Conservation (phyloP, 2,329 filamentous ascomycete species). For the Monosporascus ibericus region DNA sequence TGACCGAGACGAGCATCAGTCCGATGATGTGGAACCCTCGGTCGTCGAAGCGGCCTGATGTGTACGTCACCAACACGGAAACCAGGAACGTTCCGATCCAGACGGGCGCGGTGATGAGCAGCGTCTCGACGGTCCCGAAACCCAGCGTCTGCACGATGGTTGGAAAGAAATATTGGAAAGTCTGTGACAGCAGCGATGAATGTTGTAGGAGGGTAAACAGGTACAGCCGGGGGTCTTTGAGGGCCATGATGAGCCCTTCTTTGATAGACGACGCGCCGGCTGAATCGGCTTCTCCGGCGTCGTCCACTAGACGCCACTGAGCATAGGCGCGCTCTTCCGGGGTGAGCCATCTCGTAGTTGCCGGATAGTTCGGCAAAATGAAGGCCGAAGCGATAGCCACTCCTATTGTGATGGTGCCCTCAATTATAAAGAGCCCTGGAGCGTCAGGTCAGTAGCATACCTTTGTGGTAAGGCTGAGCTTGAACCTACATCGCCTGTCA, state of each 20-base stretch:
- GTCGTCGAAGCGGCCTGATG: conserved; percentile 47
- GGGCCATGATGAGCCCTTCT: conserved; percentile 40
- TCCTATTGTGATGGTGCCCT: conserved; percentile 34
- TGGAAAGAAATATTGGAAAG: conserved; percentile 62
- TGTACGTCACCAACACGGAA: conserved; percentile 49
- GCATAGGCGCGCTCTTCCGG: conserved; percentile 47
- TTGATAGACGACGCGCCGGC: conserved; percentile 31
- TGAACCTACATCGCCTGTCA: conserved; percentile 17
- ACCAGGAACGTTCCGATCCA: conserved; percentile 48
- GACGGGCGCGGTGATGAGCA: conserved; percentile 52
- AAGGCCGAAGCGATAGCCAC: conserved; percentile 28
- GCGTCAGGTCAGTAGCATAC: background rate
- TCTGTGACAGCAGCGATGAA: conserved; percentile 43
- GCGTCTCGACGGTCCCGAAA: conserved; percentile 46
- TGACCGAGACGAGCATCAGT: conserved; percentile 44
- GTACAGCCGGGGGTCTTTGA: conserved; percentile 45
- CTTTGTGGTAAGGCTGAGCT: no score
- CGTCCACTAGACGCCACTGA: conserved; percentile 43
- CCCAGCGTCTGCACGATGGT: conserved; percentile 56
- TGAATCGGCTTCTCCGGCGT: conserved; percentile 40
- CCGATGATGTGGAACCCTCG: conserved; percentile 50
- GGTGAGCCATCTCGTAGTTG: conserved; percentile 45
- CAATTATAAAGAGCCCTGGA: conserved; percentile 32
- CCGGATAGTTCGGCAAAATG: conserved; percentile 46
- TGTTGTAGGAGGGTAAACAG: conserved; percentile 50